Conservation (phyloP, 192 early-diverging fungal species). For the Phlyctochytrium arcticum region DNA sequence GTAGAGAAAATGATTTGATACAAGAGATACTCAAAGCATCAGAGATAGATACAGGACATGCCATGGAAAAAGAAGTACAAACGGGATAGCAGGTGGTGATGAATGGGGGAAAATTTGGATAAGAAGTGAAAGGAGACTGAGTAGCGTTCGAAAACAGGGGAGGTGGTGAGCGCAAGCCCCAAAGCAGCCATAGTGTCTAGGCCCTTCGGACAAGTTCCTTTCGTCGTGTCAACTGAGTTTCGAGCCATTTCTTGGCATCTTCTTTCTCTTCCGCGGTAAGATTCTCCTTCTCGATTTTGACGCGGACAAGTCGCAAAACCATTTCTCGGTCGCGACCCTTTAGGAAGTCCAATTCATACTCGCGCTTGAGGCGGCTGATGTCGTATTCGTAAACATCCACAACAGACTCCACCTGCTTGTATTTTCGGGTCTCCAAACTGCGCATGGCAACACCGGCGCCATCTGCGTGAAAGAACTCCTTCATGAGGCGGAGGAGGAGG, state of each 20-base stretch:
- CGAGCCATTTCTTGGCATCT: conserved; percentile 39
- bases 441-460: conserved; percentile 41
- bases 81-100: no score
- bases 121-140: no score
- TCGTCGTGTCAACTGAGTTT: conserved; percentile 35
- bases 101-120: no score
- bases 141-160: no score
- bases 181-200: no score
- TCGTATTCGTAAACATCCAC: conserved; percentile 30
- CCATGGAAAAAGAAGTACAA: no score
- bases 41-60: no score
- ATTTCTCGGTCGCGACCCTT: conserved; percentile 37
- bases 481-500: conserved; percentile 32
- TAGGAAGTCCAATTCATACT: conserved; percentile 42
- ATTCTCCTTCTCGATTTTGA: conserved; percentile 35
- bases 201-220: conserved; percentile 21
- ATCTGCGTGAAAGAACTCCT: conserved; percentile 52
- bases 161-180: no score
- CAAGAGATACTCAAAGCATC: no score
- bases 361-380: conserved; percentile 35
- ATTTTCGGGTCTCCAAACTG: conserved; percentile 40
- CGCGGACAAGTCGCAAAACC: conserved; percentile 37
- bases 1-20: no score
- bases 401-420: conserved; percentile 26
- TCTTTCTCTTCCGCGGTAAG: conserved; percentile 18